Evolutionary conservation across 805 yeast genomes (phyloP).

Genomic region (Wickerhamomyces alni): DNA sequence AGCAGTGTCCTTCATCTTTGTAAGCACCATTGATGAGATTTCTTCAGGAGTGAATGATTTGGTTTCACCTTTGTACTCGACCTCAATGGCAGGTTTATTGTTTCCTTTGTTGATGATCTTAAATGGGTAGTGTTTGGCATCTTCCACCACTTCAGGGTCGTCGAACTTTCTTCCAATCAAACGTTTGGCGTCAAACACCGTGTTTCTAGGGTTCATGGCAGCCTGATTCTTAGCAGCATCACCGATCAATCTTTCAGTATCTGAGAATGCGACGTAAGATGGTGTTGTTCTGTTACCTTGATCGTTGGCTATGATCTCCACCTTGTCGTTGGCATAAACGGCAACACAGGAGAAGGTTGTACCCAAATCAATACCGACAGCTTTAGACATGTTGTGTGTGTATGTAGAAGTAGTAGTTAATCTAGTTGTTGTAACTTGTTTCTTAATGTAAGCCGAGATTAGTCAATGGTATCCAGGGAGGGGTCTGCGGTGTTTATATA

Average conservation of each 20-base stretch:
- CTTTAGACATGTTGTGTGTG: constrained; percentile 40
- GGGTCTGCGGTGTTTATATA: constrained; percentile 4
- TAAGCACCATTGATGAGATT: constrained; percentile 86
- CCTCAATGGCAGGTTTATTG: constrained; percentile 84
- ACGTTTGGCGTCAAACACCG: constrained; percentile 94
- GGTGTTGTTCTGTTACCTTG: constrained; percentile 99
- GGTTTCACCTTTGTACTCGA: constrained; percentile 82
- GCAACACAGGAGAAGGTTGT: constrained; percentile 98
- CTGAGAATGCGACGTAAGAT: constrained; percentile 94
- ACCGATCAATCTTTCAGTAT: constrained; percentile 90
- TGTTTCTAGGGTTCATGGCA: constrained; percentile 91
- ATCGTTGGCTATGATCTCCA: constrained; percentile 93
- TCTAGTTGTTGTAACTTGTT: no score
- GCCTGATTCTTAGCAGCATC: constrained; percentile 99
- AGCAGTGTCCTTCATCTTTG: constrained; percentile 91
- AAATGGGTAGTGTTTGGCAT: constrained; percentile 87
- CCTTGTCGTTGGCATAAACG: constrained; percentile 76
- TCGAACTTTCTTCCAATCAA: constrained; percentile 79
- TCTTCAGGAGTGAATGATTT: constrained; percentile 91
- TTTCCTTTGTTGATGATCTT: constrained; percentile 70
- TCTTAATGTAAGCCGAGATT: no score
- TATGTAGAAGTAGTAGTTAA: no score
- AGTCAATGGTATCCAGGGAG: no score
- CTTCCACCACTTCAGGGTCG: constrained; percentile 74
- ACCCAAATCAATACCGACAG: constrained; percentile 89